Conservation (phyloP, 202 grass and related monocot species). For the Musa balbisiana region DNA sequence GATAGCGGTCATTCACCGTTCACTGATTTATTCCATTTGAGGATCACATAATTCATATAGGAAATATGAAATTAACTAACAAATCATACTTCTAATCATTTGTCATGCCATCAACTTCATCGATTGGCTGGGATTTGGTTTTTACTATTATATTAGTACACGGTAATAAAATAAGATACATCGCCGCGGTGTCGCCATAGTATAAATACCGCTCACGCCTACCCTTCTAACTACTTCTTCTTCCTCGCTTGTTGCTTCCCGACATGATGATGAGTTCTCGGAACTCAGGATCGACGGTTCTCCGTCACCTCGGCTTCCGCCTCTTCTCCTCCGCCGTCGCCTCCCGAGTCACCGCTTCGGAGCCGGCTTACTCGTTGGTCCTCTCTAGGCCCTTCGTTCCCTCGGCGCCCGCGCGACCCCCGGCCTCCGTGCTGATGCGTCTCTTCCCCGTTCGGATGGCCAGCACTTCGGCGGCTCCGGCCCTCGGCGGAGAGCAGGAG, state of each 20-base stretch:
- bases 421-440: constrained; percentile 26
- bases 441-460: constrained; percentile 35
- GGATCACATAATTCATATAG: too few species aligned
- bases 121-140: too few species aligned
- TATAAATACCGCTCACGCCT: too few species aligned
- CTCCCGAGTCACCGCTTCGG: not conserved
- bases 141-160: too few species aligned
- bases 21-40: too few species aligned
- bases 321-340: constrained; percentile 21
- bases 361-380: not conserved
- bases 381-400: not conserved
- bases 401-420: constrained; percentile 15
- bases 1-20: too few species aligned
- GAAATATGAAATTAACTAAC: too few species aligned
- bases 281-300: constrained; percentile 33
- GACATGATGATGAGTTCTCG: constrained; percentile 39
- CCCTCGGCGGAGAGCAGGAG: constrained; percentile 12
- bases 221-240: not conserved
- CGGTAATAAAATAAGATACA: too few species aligned
- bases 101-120: too few species aligned
- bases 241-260: not conserved
- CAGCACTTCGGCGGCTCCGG: constrained; percentile 28
- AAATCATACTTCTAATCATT: too few species aligned
- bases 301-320: constrained; percentile 29
- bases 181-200: too few species aligned